These are phyloP conservation scores for Vitellaria paradoxa DNA, from an alignment of 179 eudicot genomes.

Conservation along the genomic window DNA sequence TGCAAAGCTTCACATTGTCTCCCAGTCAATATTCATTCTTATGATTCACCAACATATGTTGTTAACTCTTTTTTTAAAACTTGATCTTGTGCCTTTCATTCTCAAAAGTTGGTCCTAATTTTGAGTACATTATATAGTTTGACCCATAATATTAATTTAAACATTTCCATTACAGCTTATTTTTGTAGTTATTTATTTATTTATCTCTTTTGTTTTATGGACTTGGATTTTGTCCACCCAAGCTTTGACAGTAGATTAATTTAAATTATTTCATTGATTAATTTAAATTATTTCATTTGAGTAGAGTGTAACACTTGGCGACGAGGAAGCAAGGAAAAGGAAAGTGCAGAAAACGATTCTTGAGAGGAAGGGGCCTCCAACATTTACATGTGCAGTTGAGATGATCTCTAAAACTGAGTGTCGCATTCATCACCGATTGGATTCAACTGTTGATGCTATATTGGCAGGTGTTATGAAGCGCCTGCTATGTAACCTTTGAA, in stretches of 20 bases:
- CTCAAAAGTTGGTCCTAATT: background rate
- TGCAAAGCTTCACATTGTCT: conserved; percentile 16
- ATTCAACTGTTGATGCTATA: conserved; percentile 93
- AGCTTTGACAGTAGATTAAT: conserved; percentile 5
- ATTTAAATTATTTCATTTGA: conserved; percentile 9
- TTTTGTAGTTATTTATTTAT: too few relatives aligned
- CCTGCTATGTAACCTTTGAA: background rate
- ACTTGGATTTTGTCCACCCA: background rate
- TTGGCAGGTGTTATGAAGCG: conserved; percentile 53
- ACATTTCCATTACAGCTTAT: background rate
- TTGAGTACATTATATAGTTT: background rate
- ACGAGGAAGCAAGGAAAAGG: conserved; percentile 98
- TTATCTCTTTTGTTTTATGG: background rate
- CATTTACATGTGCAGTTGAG: conserved; percentile 95
- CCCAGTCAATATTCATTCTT: background rate
- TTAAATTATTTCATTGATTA: conserved; percentile 6
- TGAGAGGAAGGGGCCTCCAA: conserved; percentile 96
- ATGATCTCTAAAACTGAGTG: conserved; percentile 87
- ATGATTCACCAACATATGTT: background rate
- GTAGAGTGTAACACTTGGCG: conserved; percentile 96
- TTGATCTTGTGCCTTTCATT: background rate
- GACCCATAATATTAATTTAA: background rate
- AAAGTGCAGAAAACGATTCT: conserved; percentile 97
- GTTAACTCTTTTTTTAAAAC: background rate
- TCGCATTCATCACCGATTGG: conserved; percentile 85